A percentile compares a stretch with the other conserved stretches of the same genome.
phyloP scores from a whole-genome alignment of 345 rosid species.

The Leavenworthia alabamica region DNA sequence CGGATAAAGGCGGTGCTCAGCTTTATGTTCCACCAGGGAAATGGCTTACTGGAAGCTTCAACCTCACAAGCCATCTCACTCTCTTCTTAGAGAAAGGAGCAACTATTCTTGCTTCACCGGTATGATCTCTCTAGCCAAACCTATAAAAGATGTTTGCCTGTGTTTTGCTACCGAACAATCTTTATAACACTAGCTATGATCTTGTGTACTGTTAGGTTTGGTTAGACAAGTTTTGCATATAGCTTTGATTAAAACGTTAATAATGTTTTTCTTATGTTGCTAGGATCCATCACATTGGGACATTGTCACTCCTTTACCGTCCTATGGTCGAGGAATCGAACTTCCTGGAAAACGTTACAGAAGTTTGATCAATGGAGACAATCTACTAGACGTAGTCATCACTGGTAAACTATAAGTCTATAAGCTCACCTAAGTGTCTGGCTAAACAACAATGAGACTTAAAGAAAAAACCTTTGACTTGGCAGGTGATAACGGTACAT shows the following conservation, averaged over 20 bases:
- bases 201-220: background rate
- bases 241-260: background rate
- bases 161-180: background rate
- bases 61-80: conserved; percentile 94
- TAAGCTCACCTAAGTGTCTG: background rate
- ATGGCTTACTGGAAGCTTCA: conserved; percentile 93
- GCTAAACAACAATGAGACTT: background rate
- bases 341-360: conserved; percentile 68
- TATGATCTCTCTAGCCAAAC: conserved; percentile 17
- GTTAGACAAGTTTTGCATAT: background rate
- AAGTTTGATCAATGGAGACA: conserved; percentile 79
- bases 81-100: conserved; percentile 89
- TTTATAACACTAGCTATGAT: background rate
- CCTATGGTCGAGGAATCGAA: conserved; percentile 84
- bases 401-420: conserved; percentile 44
- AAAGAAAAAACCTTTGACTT: background rate
- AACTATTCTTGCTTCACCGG: conserved; percentile 86
- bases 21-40: conserved; percentile 82
- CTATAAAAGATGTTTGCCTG: background rate
- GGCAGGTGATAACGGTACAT: conserved; percentile 80
- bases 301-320: conserved; percentile 67
- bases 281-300: conserved; percentile 88
- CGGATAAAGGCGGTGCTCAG: conserved; percentile 98
- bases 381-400: conserved; percentile 64
- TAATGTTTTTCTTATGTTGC: conserved; percentile 2